Conservation (phyloP, 139 green algal species). For the Closterium sp. region DNA sequence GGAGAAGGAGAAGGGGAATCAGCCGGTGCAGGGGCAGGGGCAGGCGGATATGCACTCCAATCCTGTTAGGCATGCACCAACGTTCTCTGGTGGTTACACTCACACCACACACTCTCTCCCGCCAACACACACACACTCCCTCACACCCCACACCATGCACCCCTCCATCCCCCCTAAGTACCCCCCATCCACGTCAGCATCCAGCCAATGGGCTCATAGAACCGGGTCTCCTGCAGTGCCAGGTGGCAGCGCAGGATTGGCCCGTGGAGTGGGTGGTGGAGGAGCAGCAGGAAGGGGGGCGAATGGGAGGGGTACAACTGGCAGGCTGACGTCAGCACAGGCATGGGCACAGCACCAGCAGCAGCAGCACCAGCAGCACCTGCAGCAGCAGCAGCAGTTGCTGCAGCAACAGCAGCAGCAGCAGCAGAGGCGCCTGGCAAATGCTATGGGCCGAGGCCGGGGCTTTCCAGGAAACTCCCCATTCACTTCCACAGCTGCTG, state of each 20-base stretch:
- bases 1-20: neutral
- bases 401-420: neutral
- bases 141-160: neutral
- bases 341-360: constrained; percentile 45
- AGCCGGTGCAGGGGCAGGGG: neutral
- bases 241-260: neutral
- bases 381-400: neutral
- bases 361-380: constrained; percentile 62
- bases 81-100: neutral
- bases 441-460: neutral
- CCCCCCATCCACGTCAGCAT: neutral
- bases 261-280: neutral
- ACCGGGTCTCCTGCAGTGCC: neutral
- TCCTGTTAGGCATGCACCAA: neutral
- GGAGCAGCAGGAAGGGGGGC: neutral
- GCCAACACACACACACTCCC: neutral
- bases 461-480: neutral
- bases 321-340: constrained; percentile 74
- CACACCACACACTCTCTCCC: neutral
- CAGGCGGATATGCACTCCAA: neutral
- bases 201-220: neutral
- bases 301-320: constrained; percentile 5
- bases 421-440: neutral
- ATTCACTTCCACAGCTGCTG: neutral
- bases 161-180: neutral